These are phyloP conservation scores for Penicillium sumatraense DNA, from an alignment of 2,329 filamentous ascomycete species.

Conservation along the genomic window DNA sequence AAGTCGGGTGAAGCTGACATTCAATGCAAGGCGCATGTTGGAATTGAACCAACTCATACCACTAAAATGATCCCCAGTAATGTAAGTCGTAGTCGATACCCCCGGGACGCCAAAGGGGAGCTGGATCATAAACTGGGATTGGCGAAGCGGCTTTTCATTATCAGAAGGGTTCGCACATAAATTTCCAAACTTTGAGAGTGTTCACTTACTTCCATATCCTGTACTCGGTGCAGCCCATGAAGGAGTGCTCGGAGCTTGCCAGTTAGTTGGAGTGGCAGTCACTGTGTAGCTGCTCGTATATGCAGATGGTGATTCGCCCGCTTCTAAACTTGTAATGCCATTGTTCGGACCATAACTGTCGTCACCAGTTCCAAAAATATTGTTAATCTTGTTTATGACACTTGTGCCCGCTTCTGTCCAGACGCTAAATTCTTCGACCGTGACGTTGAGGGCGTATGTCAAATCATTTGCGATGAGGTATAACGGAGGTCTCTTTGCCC, in stretches of 20 bases:
- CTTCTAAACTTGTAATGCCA: constrained; percentile 4
- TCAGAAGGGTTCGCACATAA: too few species aligned
- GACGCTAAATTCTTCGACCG: constrained; percentile 38
- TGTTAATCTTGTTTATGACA: constrained; percentile 41
- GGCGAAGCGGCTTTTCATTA: constrained; percentile 29
- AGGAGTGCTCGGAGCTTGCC: constrained; percentile 30
- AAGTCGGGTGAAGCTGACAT: too few species aligned
- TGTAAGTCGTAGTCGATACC: constrained; percentile 36
- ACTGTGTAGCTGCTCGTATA: constrained; percentile 37
- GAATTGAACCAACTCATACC: neutral
- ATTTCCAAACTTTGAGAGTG: neutral
- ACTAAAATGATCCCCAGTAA: constrained; percentile 30
- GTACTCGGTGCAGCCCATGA: constrained; percentile 37
- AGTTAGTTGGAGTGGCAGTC: constrained; percentile 35
- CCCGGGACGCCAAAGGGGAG: constrained; percentile 36
- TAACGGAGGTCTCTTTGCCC: constrained; percentile 32
- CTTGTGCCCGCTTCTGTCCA: constrained; percentile 33
- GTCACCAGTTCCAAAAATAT: constrained; percentile 40
- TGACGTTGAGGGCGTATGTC: constrained; percentile 36
- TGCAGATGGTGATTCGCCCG: constrained; percentile 10
- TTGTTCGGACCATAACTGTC: constrained; percentile 25
- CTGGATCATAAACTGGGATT: constrained; percentile 38
- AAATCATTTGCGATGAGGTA: constrained; percentile 39
- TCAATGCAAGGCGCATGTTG: too few species aligned
- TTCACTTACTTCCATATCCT: constrained; percentile 35